Percentiles rank a stretch among this genome's conserved stretches.
phyloP scores from a whole-genome alignment of 768 basidiomycete genomes.

The Termitomyces eurrhizus region DNA sequence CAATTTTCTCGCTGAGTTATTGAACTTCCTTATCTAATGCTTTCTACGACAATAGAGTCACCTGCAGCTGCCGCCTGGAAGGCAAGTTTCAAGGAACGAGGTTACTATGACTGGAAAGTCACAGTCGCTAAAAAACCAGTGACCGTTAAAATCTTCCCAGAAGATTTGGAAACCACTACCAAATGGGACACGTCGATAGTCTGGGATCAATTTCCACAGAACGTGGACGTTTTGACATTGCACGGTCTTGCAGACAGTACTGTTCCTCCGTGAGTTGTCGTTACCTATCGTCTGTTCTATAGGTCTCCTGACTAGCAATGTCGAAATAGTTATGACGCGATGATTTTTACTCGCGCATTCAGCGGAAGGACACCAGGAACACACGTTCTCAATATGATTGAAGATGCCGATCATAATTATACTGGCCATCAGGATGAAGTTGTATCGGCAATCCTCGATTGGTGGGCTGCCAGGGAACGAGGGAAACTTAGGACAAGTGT shows the following conservation, averaged over 20 bases:
- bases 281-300: background rate
- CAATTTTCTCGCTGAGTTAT: constrained; percentile 9
- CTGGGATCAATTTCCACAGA: constrained; percentile 61
- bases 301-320: background rate
- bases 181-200: constrained; percentile 65
- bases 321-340: constrained; percentile 58
- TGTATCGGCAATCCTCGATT: constrained; percentile 62
- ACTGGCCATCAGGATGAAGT: constrained; percentile 66
- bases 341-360: constrained; percentile 64
- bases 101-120: constrained; percentile 59
- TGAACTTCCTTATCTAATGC: background rate
- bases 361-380: constrained; percentile 59
- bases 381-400: constrained; percentile 65
- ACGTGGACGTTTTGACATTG: constrained; percentile 66
- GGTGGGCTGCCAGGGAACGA: constrained; percentile 51
- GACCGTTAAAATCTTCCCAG: constrained; percentile 47
- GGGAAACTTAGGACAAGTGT: constrained; percentile 56
- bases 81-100: constrained; percentile 49
- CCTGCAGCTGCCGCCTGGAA: constrained; percentile 36
- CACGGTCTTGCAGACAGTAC: constrained; percentile 70
- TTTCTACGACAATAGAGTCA: constrained; percentile 22
- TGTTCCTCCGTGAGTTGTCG: constrained; percentile 62
- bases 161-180: constrained; percentile 59
- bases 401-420: constrained; percentile 79
- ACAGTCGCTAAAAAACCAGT: constrained; percentile 63